These are phyloP conservation scores for Nannizziopsis arthrosporioides DNA, from an alignment of 2,329 filamentous ascomycete species.

Conservation along the genomic window DNA sequence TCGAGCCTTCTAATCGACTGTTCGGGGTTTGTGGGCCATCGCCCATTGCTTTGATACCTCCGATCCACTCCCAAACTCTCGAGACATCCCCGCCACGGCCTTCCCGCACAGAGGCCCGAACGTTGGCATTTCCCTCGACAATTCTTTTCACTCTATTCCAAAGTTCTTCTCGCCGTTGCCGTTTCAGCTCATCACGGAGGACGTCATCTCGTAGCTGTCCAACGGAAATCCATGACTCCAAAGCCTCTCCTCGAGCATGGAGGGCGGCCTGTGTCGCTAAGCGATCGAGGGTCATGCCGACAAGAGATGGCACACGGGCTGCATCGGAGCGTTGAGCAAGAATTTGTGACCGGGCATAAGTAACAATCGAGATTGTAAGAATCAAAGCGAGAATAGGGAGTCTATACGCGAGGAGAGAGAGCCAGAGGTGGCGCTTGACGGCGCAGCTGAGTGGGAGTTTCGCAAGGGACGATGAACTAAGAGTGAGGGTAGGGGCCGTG, in stretches of 20 bases:
- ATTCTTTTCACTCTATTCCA: constrained; percentile 75
- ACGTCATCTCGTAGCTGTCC: constrained; percentile 88
- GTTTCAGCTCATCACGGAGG: constrained; percentile 65
- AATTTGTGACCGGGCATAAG: constrained; percentile 56
- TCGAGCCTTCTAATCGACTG: constrained; percentile 21
- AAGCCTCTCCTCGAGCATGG: constrained; percentile 52
- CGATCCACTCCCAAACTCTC: constrained; percentile 58
- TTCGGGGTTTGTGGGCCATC: constrained; percentile 23
- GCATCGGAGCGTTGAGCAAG: constrained; percentile 53
- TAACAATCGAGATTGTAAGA: constrained; percentile 35
- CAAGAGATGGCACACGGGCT: constrained; percentile 67
- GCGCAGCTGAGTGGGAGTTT: constrained; percentile 67
- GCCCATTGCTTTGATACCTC: constrained; percentile 43
- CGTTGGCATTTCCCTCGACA: constrained; percentile 88
- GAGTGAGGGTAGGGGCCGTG: constrained; percentile 47
- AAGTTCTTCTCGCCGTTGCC: constrained; percentile 62
- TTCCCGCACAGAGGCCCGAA: constrained; percentile 63
- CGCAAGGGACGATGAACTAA: constrained; percentile 83
- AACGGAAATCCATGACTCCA: constrained; percentile 72
- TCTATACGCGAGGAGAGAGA: constrained; percentile 41
- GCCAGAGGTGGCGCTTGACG: constrained; percentile 37
- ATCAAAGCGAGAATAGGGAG: constrained; percentile 39
- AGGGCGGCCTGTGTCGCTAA: constrained; percentile 73
- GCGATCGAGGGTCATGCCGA: constrained; percentile 70
- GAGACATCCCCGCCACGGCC: constrained; percentile 45